These are phyloP conservation scores for Mallotus nudiflorus DNA, from an alignment of 345 rosid genomes.

Conservation along the genomic window DNA sequence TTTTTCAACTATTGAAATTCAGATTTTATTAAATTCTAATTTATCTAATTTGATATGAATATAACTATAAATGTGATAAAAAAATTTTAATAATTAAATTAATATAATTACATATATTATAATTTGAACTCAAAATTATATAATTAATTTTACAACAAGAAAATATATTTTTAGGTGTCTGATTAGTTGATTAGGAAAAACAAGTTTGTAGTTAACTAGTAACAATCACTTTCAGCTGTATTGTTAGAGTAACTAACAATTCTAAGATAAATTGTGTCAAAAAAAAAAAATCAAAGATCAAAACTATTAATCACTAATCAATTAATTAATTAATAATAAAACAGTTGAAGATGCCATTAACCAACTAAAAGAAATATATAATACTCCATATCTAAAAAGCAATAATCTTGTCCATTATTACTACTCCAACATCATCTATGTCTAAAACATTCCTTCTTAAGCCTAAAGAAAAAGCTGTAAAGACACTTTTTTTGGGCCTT, in stretches of 20 bases:
- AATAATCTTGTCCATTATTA: not conserved
- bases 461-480: constrained; percentile 9
- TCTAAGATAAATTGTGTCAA: not conserved
- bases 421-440: constrained; percentile 3
- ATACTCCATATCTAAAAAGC: constrained; percentile 9
- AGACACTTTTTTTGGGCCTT: constrained; percentile 1
- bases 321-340: not conserved
- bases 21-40: too few species aligned
- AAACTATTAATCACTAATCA: not conserved
- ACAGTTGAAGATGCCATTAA: not conserved
- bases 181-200: constrained; percentile 1
- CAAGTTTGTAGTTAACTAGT: not conserved
- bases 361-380: not conserved
- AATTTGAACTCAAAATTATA: too few species aligned
- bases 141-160: too few species aligned
- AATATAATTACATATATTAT: too few species aligned
- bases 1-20: too few species aligned
- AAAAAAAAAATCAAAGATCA: not conserved
- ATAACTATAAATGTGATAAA: too few species aligned
- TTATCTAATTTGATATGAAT: too few species aligned
- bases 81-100: too few species aligned
- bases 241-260: constrained; percentile 18
- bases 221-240: constrained; percentile 16
- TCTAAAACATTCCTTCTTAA: not conserved
- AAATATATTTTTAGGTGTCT: too few species aligned